Evolutionary conservation across 257 asterid genomes (phyloP), one percentile per base, ranked within the genome.

Genomic region (Capsicum chinense): DNA sequence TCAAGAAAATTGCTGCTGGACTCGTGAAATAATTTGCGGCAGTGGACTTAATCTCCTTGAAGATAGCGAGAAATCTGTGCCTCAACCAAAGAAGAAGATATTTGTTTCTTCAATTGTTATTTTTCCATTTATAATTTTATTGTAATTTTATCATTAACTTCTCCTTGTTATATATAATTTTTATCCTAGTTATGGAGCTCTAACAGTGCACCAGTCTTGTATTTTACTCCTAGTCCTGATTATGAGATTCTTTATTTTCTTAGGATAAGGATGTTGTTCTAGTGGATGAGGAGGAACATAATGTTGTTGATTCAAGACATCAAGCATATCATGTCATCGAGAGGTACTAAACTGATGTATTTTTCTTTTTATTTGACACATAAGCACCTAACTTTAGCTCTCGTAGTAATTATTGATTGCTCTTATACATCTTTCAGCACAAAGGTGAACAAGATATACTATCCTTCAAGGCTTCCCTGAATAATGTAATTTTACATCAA

Each of bases 201-300:
- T 52, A 76, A 33, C 50, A 50, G 47, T 21, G 47, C 52, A 16
- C 3, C 81, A 26, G 48, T 76, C 42, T 76, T 76, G 81, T 26
- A 76, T 52, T 76, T 70, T 52, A 52, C 54, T 52, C 81, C 7
- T 54, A 21, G 26, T 74, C 21, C 47, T 74, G 19, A 74, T 52
- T 76, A 74, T 76, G 81, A 21, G 63, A 33, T 76, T 76, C 63
- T 76, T 17, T 76, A 52, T 76, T 26, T 76, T 39, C 81, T 26
- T 5, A 83, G 85, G 80, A 47, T 13, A 80, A 83, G 80, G 81
- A 91, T 86, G 92, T 92, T 89, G 97, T 96, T 85, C 87, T 96
- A 84, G 88, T 91, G 37, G 98, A 94, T 83, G 98, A 91, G 91
- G 98, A 93, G 87, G 99, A 95, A 76, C 88, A 82, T 80, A 97